Evolutionary conservation across 257 asterid genomes (phyloP), one percentile per base, ranked within the genome.

Genomic region (Solanum appendiculatum): DNA sequence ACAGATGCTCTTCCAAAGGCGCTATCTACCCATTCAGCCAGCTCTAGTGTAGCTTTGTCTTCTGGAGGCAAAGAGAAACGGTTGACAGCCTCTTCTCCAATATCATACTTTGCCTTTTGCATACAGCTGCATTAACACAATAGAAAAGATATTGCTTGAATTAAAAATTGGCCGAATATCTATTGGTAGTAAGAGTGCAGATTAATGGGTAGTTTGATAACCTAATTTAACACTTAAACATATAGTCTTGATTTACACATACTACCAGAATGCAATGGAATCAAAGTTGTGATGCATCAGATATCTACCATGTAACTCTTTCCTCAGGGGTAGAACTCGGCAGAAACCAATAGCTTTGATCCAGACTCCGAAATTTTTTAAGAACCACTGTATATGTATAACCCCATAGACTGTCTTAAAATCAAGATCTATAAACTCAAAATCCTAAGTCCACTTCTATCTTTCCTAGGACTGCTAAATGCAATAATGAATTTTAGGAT

Each of bases 21-120:
- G n/a, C 94, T 91, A 89, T 95, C 98, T 89, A 97, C 98, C 99
- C 99, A 97, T 89, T 95, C 97, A 80, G 98, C 94, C 88, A 97
- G 91, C 88, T 92, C 97, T 83, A 97, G 89, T 27, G 96, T 95
- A 39, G 98, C 99, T 94, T 95, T 97, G 93, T 97, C 98, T 93
- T 97, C 99, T 60, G 98, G 96, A 87, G 99, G 93, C 88, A 97
- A 90, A 86, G 99, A 94, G 89, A 94, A 97, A 87, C 99, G 98
- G 89, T 94, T 92, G 88, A 97, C 95, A 40, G 98, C 98, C 92
- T 97, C 98, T 88, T 91, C 99, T 56, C 99, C 99, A 34, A 97
- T 94, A 92, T 97, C 99, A 92, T 91, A 97, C 89, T 97, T 95
- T 63, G 98, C 97, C 91, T 95, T 96, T 88, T 97, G 99, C 99